phyloP scores from a whole-genome alignment of 1,284 basidiomycete genomes.

The Fistulinella cinereoalba region DNA sequence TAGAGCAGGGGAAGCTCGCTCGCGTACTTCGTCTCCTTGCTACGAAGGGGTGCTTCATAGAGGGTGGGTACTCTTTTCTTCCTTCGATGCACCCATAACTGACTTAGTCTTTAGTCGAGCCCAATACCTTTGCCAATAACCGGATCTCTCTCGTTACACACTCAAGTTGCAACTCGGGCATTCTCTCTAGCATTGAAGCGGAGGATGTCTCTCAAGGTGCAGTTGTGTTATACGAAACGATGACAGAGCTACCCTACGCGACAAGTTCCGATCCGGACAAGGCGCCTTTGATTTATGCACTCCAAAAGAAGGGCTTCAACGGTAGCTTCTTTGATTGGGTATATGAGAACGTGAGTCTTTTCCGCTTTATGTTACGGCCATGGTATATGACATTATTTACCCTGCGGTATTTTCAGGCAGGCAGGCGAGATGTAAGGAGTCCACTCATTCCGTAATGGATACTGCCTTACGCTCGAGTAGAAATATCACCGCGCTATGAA shows the following conservation, averaged over 20 bases:
- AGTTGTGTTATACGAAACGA: conserved; percentile 22
- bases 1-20: conserved; percentile 30
- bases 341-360: conserved; percentile 15
- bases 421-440: conserved; percentile 19
- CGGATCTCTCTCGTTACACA: conserved; percentile 27
- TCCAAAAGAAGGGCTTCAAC: conserved; percentile 15
- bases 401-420: conserved; percentile 7
- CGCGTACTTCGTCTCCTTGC: conserved; percentile 34
- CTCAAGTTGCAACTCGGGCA: conserved; percentile 10
- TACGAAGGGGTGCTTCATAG: conserved; percentile 33
- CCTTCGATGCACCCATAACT: neutral
- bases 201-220: conserved; percentile 17
- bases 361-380: neutral
- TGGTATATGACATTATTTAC: neutral
- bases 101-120: conserved; percentile 13
- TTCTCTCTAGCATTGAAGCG: conserved; percentile 8
- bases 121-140: conserved; percentile 29
- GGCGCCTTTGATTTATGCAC: conserved; percentile 26
- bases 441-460: neutral
- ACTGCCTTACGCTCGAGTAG: conserved; percentile 9
- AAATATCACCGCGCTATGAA: conserved; percentile 24
- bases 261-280: conserved; percentile 19
- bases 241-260: conserved; percentile 26
- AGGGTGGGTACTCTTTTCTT: conserved; percentile 15
- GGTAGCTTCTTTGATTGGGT: conserved; percentile 28